Evolutionary conservation across 345 rosid genomes (phyloP).

Genomic region (thale cress (Arabidopsis thaliana)): TAIR10.1 NC_003076.8:1193501-1194000

Average conservation of each 20-base stretch:
- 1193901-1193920: constrained; percentile 40
- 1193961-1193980: constrained; percentile 36
- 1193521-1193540: constrained; percentile 22
- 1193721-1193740: constrained; percentile 12
- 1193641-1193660: constrained; percentile 30
- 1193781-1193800: background rate
- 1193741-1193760: constrained; percentile 18
- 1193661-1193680: constrained; percentile 23
- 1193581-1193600: constrained; percentile 34
- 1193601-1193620: constrained; percentile 2
- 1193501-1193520: constrained; percentile 17
- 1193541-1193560: constrained; percentile 27
- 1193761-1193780: background rate
- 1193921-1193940: constrained; percentile 36
- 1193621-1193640: constrained; percentile 1
- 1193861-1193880: constrained; percentile 39
- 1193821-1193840: constrained; percentile 19
- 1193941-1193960: constrained; percentile 43
- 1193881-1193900: constrained; percentile 29
- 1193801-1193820: constrained; percentile 2
- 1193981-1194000: constrained; percentile 31
- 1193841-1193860: constrained; percentile 17
- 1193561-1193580: constrained; percentile 7
- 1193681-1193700: constrained; percentile 6
- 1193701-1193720: constrained; percentile 22